Evolutionary conservation across 2,329 filamentous ascomycete species (phyloP).

Genomic region (Aspergillus ustus): DNA sequence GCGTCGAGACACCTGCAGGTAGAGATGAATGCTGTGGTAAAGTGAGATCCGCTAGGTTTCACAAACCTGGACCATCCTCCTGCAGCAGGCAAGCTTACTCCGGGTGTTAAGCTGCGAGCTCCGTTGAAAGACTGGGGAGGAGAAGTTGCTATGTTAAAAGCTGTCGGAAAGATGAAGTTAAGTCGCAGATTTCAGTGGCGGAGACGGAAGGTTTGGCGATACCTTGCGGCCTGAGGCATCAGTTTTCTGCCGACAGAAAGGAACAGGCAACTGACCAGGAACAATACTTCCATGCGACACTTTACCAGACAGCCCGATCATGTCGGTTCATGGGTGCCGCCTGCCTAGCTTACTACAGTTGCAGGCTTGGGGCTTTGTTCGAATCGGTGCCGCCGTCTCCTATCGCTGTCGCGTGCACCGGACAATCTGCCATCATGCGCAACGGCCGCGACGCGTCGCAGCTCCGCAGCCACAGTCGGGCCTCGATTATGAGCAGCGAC

Average conservation of each 20-base stretch:
- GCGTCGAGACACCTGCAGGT: slow-evolving; percentile 37
- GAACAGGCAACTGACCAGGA: slow-evolving; percentile 1
- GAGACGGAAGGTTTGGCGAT: slow-evolving; percentile 39
- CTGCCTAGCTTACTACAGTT: slow-evolving; percentile 19
- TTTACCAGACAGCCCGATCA: slow-evolving; percentile 12
- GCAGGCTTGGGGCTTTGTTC: slow-evolving; percentile 3
- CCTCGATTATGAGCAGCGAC: slow-evolving; percentile 28
- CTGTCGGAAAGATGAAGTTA: slow-evolving; percentile 36
- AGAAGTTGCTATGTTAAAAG: slow-evolving; percentile 32
- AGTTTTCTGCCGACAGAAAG: slow-evolving; percentile 19
- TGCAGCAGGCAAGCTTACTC: slow-evolving; percentile 34
- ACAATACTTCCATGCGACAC: slow-evolving; percentile 14
- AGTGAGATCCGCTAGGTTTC: slow-evolving; percentile 31
- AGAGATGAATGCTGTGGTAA: slow-evolving; percentile 31
- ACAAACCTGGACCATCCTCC: slow-evolving; percentile 46
- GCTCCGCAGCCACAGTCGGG: slow-evolving; percentile 20
- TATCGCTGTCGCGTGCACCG: slow-evolving; percentile 30
- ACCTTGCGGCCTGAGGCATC: slow-evolving; percentile 28
- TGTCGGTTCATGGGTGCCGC: slow-evolving; percentile 31
- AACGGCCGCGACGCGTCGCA: slow-evolving; percentile 25
- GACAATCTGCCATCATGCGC: slow-evolving; percentile 38
- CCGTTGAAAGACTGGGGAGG: slow-evolving; percentile 18
- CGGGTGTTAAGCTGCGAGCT: slow-evolving; percentile 33
- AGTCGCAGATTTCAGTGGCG: slow-evolving; percentile 41
- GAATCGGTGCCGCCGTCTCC: slow-evolving; percentile 5